Evolutionary conservation across 2,329 filamentous ascomycete species (phyloP).

Genomic region (Chaetomiaceae sp.): DNA sequence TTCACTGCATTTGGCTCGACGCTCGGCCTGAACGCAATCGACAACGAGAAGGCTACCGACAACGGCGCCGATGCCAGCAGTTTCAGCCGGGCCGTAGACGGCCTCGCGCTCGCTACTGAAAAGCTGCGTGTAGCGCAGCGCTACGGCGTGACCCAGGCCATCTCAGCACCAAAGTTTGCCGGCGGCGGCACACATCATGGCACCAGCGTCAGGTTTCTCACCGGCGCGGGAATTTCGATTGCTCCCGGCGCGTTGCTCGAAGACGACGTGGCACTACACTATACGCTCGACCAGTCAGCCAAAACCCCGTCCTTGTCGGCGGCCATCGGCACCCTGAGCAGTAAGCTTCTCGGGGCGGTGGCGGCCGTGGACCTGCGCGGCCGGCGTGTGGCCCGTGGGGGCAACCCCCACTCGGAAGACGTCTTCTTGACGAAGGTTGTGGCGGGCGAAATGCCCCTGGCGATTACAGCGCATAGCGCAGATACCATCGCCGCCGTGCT

Average conservation of each 20-base stretch:
- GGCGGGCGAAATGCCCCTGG: constrained; percentile 49
- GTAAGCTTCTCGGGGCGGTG: constrained; percentile 49
- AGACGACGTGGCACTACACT: constrained; percentile 53
- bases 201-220: constrained; percentile 56
- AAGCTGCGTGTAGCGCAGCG: constrained; percentile 50
- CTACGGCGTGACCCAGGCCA: constrained; percentile 56
- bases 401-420: constrained; percentile 45
- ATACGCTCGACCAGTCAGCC: constrained; percentile 48
- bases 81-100: constrained; percentile 57
- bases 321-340: constrained; percentile 48
- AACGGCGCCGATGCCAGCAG: constrained; percentile 44
- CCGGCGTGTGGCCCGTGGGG: too few relatives aligned
- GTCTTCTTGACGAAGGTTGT: constrained; percentile 53
- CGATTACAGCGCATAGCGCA: constrained; percentile 57
- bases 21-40: constrained; percentile 61
- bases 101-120: constrained; percentile 51
- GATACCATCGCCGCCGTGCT: constrained; percentile 58
- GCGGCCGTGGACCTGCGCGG: constrained; percentile 34
- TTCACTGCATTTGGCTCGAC: constrained; percentile 58
- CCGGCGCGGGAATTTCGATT: constrained; percentile 44
- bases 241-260: constrained; percentile 51
- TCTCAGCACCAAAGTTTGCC: constrained; percentile 51
- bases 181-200: constrained; percentile 46
- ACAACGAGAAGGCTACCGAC: constrained; percentile 51
- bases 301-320: constrained; percentile 53